Conservation (phyloP, 2,329 filamentous ascomycete species). For the Clarireedia hainanense region DNA sequence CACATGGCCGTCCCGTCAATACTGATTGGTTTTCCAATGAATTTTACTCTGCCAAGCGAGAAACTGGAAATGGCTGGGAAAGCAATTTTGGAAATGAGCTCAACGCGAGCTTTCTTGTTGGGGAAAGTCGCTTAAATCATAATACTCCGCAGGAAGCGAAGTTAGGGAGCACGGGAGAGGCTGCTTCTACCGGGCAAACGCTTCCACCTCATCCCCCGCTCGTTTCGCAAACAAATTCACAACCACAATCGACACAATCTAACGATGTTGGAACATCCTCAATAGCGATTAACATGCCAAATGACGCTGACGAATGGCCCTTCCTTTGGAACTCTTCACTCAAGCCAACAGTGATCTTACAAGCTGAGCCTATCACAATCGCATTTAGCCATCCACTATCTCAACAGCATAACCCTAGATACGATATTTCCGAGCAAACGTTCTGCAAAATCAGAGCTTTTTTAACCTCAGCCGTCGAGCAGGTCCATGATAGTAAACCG, state of each 20-base stretch:
- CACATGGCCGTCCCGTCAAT: slow-evolving; percentile 1
- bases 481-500: neutral
- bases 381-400: slow-evolving; percentile 15
- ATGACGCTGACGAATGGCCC: slow-evolving; percentile 22
- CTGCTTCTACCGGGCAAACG: neutral
- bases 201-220: neutral
- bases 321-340: slow-evolving; percentile 19
- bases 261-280: slow-evolving; percentile 9
- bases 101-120: slow-evolving; percentile 5
- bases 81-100: slow-evolving; percentile 1
- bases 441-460: slow-evolving; percentile 1
- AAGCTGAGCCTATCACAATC: slow-evolving; percentile 15
- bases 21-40: slow-evolving; percentile 21
- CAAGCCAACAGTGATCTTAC: slow-evolving; percentile 9
- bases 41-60: slow-evolving; percentile 21
- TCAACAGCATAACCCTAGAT: slow-evolving; percentile 15
- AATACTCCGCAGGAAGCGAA: neutral
- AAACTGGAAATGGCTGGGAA: slow-evolving; percentile 19
- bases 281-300: slow-evolving; percentile 15
- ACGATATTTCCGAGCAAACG: slow-evolving; percentile 19
- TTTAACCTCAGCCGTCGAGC: neutral
- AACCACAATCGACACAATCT: neutral
- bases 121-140: neutral
- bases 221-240: too few species aligned
- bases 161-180: neutral